Evolutionary conservation across 2,329 filamentous ascomycete genomes (phyloP).

Genomic region (Colletotrichum tropicale): DNA sequence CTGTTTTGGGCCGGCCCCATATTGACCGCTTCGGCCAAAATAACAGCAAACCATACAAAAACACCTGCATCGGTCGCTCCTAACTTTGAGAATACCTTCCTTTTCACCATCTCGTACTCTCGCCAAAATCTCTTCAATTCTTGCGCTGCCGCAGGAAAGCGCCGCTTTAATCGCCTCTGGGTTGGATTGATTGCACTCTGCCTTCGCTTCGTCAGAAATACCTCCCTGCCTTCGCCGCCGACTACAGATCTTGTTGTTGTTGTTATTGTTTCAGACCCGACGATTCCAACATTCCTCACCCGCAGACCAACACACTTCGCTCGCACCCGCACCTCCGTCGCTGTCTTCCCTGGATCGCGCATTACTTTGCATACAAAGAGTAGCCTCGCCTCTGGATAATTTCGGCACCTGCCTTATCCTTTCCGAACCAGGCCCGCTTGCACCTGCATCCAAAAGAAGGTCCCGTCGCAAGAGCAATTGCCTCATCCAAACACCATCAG

Average conservation of each 20-base stretch:
- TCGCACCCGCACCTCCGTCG: neutral
- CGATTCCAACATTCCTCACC: constrained; percentile 17
- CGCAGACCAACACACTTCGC: neutral
- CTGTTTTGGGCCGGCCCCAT: constrained; percentile 21
- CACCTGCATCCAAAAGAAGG: neutral
- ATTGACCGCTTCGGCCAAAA: constrained; percentile 21
- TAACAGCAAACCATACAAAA: constrained; percentile 22
- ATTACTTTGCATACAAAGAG: constrained; percentile 20
- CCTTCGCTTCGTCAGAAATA: neutral
- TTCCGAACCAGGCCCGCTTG: constrained; percentile 5
- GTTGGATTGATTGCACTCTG: neutral
- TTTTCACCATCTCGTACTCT: constrained; percentile 12
- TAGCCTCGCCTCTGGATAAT: constrained; percentile 10
- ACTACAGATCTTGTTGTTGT: constrained; percentile 14
- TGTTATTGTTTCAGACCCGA: constrained; percentile 20
- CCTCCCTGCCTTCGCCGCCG: neutral
- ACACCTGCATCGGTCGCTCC: constrained; percentile 17
- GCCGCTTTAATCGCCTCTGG: neutral
- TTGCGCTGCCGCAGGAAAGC: neutral
- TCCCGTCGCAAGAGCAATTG: neutral
- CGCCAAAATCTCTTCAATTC: neutral
- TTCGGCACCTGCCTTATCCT: constrained; percentile 7
- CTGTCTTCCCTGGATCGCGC: constrained; percentile 1
- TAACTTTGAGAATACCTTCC: constrained; percentile 15
- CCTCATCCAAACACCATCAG: neutral